Base-by-base conservation (phyloP, 345 rosid genomes). In the Abelmoschus esculentus region DNA sequence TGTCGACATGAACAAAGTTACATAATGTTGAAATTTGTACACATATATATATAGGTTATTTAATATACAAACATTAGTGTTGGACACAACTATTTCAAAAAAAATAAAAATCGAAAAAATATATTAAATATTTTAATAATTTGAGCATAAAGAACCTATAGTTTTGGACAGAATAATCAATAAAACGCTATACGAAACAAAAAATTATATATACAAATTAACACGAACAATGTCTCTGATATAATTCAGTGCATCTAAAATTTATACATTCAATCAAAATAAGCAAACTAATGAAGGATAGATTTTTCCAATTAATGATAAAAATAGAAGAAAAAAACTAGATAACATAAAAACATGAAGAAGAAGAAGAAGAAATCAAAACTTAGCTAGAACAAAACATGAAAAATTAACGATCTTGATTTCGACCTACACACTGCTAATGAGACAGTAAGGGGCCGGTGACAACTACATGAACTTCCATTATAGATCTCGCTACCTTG, bases 391-490 rank as follows among this genome's bases (percentile, higher is more conserved):
- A 31, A 42, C 8, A 7, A 46, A 19, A 58, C 56, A 56, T 46
- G 50, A 67, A 52, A 67, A 65, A 67, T 61, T 54, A 54, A 18
- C 58, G 3, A 54, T 54, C 54, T 64, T 67, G 53, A 67, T 3
- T 72, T 72, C 32, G 65, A 79, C 78, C 81, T 82, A 70, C 62
- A 3, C 58, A 62, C 38, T 61, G 56, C 67, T 73, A 72, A 72
- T 47, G 15, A 50, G 53, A 69, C 70, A 55, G 53, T 42, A 42
- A 63, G 47, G 57, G 44, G 81, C 19, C 28, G 75, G 61, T 75
- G 58, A 72, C 74, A 73, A 74, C 80, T 60, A 73, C 46, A 74
- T 14, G 54, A 75, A 72, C 79, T 78, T 64, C 71, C 50, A 73
- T 36, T 64, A 38, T 56, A 56, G 61, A 73, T 69, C 68, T 59